phyloP scores from a whole-genome alignment of 1,284 basidiomycete genomes.

The Rugosomyces carneus region DNA sequence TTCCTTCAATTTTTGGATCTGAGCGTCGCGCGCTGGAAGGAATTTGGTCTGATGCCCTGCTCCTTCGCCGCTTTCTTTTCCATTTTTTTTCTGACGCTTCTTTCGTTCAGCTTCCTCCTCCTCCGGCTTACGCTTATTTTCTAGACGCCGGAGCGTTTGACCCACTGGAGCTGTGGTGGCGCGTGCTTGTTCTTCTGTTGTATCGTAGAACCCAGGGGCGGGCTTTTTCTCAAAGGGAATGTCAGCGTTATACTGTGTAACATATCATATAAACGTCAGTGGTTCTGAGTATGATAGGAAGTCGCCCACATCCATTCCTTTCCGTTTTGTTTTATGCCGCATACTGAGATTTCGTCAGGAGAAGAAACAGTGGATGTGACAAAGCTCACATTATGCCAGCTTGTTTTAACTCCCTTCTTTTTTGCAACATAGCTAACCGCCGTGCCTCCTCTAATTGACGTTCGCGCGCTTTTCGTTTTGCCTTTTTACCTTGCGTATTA shows the following conservation, averaged over 20 bases:
- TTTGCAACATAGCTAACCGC: constrained; percentile 91
- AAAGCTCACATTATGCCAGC: constrained; percentile 86
- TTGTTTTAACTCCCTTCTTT: constrained; percentile 96
- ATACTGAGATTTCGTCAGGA: constrained; percentile 41
- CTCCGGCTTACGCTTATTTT: constrained; percentile 92
- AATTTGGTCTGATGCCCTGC: constrained; percentile 82
- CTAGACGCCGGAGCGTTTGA: constrained; percentile 81
- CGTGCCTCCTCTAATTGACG: constrained; percentile 95
- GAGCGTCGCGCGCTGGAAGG: constrained; percentile 88
- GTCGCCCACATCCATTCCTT: constrained; percentile 91
- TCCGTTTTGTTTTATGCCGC: constrained; percentile 89
- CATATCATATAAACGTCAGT: constrained; percentile 4
- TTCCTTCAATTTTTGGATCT: constrained; percentile 96
- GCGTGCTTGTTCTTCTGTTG: constrained; percentile 90
- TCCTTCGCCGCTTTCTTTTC: constrained; percentile 54
- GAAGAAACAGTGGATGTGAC: neutral
- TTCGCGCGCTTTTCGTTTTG: constrained; percentile 96
- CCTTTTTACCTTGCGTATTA: constrained; percentile 99
- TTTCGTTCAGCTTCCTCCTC: constrained; percentile 81
- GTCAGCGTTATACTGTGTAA: constrained; percentile 87
- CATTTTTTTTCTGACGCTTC: constrained; percentile 70
- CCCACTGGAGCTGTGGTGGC: constrained; percentile 86
- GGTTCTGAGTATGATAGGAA: neutral
- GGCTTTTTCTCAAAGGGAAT: constrained; percentile 99
- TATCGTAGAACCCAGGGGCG: constrained; percentile 95